Percentiles rank a stretch among this genome's conserved stretches.
Conservation (phyloP, 768 basidiomycete genomes). For the Trametopsis cervina region DNA sequence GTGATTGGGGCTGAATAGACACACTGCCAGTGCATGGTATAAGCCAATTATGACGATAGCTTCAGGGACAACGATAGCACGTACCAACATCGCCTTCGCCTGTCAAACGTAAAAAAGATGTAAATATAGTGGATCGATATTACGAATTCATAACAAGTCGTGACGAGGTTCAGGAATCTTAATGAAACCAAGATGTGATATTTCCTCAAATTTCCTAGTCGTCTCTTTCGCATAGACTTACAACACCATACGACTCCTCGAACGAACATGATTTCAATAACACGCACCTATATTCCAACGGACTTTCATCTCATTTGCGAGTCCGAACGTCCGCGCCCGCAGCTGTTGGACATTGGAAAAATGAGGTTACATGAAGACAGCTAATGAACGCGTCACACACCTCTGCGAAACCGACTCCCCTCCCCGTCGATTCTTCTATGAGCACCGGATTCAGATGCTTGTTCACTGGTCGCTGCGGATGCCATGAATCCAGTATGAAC, state of each 20-base stretch:
- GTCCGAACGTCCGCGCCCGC: conserved; percentile 37
- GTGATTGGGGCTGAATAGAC: conserved; percentile 55
- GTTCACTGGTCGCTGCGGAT: conserved; percentile 34
- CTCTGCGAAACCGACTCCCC: conserved; percentile 31
- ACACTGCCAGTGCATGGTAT: too few species aligned
- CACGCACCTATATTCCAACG: conserved; percentile 37
- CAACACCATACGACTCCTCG: too few species aligned
- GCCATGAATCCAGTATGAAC: conserved; percentile 42
- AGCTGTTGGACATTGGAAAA: conserved; percentile 25
- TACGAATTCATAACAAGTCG: too few species aligned
- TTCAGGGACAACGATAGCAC: conserved; percentile 13
- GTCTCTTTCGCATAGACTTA: too few species aligned
- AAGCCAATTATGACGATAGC: too few species aligned
- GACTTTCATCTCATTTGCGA: conserved; percentile 40
- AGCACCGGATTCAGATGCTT: conserved; percentile 33
- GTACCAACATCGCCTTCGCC: conserved; percentile 46
- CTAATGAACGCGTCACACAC: conserved; percentile 17
- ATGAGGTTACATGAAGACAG: neutral
- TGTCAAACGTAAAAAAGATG: conserved; percentile 12
- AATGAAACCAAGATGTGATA: too few species aligned
- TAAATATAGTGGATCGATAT: neutral
- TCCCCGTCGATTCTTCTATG: conserved; percentile 44
- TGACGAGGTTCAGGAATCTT: too few species aligned
- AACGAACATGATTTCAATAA: neutral
- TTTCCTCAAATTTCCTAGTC: too few species aligned